Evolutionary conservation across 1,284 basidiomycete genomes (phyloP).

Genomic region (Peniophora sp.): DNA sequence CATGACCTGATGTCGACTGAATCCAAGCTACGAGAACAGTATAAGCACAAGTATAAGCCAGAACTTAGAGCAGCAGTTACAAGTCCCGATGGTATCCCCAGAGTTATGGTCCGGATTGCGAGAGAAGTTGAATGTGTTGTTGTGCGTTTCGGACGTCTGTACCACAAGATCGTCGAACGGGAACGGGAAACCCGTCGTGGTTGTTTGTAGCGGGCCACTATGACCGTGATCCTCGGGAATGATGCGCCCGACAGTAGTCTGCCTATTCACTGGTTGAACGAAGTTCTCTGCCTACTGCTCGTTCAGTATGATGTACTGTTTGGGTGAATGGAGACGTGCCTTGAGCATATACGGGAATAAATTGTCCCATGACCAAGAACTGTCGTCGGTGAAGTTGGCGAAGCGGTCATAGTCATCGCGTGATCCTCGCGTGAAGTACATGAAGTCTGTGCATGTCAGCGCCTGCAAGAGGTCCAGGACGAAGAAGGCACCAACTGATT

Average conservation of each 20-base stretch:
- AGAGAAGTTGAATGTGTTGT: slow-evolving; percentile 12
- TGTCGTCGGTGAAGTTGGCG: neutral
- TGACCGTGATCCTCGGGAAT: slow-evolving; percentile 13
- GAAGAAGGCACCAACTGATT: no score
- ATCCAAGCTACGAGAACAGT: slow-evolving; percentile 6
- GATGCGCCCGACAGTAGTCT: slow-evolving; percentile 13
- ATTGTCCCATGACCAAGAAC: neutral
- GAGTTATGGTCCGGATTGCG: slow-evolving; percentile 15
- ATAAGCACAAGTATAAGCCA: neutral
- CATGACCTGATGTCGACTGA: slow-evolving; percentile 11
- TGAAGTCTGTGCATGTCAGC: neutral
- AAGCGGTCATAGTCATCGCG: neutral
- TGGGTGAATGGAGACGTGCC: neutral
- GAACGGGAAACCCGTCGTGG: slow-evolving; percentile 7
- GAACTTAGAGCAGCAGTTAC: slow-evolving; percentile 4
- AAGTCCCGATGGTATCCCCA: slow-evolving; percentile 14
- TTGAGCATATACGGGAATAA: neutral
- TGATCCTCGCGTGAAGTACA: neutral
- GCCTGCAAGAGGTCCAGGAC: no score
- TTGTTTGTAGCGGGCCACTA: slow-evolving; percentile 11
- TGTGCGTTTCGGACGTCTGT: slow-evolving; percentile 5
- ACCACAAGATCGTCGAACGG: slow-evolving; percentile 9
- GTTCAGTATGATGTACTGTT: neutral
- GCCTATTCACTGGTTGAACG: slow-evolving; percentile 11
- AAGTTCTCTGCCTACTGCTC: slow-evolving; percentile 8